Evolutionary conservation across 306 rosid species (phyloP).

Genomic region (Spatholobus suberectus): DNA sequence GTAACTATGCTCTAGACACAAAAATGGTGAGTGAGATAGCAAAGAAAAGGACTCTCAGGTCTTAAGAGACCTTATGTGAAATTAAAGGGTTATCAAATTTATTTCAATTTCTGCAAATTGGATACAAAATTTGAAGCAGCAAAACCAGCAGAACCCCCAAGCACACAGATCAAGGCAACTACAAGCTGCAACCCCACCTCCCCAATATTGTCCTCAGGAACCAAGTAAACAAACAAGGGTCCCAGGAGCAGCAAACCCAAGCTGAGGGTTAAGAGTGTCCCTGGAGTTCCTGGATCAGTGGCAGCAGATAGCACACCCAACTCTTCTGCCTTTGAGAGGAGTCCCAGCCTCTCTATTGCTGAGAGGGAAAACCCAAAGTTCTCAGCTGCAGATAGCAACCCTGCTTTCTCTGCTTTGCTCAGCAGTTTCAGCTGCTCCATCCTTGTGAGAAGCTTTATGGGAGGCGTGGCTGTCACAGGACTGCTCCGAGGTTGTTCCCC

Average conservation of each 20-base stretch:
- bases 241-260: constrained; percentile 73
- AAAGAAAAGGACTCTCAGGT: background rate
- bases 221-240: constrained; percentile 74
- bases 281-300: constrained; percentile 87
- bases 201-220: constrained; percentile 80
- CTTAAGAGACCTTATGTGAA: background rate
- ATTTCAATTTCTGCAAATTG: constrained; percentile 71
- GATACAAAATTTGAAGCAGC: constrained; percentile 90
- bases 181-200: constrained; percentile 60
- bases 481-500: constrained; percentile 70
- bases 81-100: background rate
- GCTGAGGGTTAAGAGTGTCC: constrained; percentile 66
- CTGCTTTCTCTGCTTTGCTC: constrained; percentile 95
- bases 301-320: constrained; percentile 89
- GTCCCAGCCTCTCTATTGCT: constrained; percentile 76
- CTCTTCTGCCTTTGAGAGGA: constrained; percentile 94
- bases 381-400: constrained; percentile 90
- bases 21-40: too few species aligned
- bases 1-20: too few species aligned
- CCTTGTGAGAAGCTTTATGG: constrained; percentile 79
- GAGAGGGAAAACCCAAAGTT: constrained; percentile 81
- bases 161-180: constrained; percentile 59
- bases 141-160: constrained; percentile 85
- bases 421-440: constrained; percentile 86
- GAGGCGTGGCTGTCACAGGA: constrained; percentile 46